phyloP scores from a whole-genome alignment of 805 yeast genomes.

The Ogataea corticis region DNA sequence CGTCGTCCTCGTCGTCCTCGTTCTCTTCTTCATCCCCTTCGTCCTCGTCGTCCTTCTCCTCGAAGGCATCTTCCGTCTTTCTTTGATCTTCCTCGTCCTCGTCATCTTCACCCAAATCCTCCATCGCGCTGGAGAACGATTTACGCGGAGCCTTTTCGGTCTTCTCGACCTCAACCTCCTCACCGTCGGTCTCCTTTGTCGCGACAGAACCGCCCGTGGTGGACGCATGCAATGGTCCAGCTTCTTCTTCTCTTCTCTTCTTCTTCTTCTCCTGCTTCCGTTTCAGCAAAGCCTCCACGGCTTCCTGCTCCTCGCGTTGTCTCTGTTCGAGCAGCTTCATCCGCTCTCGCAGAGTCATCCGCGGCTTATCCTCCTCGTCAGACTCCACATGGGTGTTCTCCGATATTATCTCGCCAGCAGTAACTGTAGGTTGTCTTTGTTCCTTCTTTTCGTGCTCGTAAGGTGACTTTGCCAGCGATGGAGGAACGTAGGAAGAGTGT shows the following conservation, averaged over 20 bases:
- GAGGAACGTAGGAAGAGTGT: slow-evolving; percentile 59
- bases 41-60: slow-evolving; percentile 31
- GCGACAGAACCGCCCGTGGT: slow-evolving; percentile 1
- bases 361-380: slow-evolving; percentile 62
- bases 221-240: neutral
- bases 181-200: slow-evolving; percentile 22
- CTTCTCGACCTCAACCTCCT: slow-evolving; percentile 21
- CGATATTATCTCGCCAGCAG: slow-evolving; percentile 25
- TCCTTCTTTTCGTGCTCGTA: slow-evolving; percentile 17
- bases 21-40: slow-evolving; percentile 36
- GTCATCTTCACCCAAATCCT: neutral
- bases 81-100: slow-evolving; percentile 15
- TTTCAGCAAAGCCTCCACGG: slow-evolving; percentile 60
- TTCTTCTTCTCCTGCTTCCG: slow-evolving; percentile 52
- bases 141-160: slow-evolving; percentile 16
- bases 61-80: slow-evolving; percentile 25
- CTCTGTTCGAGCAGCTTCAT: slow-evolving; percentile 80
- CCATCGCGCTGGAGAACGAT: neutral
- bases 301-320: slow-evolving; percentile 73
- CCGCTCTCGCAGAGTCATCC: slow-evolving; percentile 81
- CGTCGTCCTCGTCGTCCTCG: slow-evolving; percentile 43
- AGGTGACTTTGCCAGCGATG: slow-evolving; percentile 34
- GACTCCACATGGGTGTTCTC: slow-evolving; percentile 30
- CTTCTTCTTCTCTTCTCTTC: slow-evolving; percentile 10
- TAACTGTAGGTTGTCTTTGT: slow-evolving; percentile 4